Conservation (phyloP, 306 rosid genomes). For the Canavalia gladiata region DNA sequence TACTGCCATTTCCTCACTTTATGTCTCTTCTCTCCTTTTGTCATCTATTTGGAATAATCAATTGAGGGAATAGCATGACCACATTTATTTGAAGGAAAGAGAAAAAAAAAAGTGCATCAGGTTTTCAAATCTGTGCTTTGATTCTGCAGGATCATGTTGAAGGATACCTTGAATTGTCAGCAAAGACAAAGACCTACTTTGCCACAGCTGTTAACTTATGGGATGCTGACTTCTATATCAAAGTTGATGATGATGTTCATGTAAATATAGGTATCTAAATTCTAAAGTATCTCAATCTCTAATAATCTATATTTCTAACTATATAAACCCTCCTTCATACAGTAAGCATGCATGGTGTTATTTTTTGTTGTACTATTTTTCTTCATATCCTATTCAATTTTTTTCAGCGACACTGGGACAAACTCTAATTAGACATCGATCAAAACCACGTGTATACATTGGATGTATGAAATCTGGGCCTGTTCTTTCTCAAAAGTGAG, state of each 20-base stretch:
- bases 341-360: not conserved
- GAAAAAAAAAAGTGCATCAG: not conserved
- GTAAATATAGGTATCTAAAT: slow-evolving; percentile 86
- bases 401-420: slow-evolving; percentile 90
- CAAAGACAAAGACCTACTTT: slow-evolving; percentile 91
- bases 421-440: slow-evolving; percentile 86
- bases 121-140: slow-evolving; percentile 33
- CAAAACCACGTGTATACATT: slow-evolving; percentile 78
- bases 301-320: not conserved
- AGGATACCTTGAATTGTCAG: slow-evolving; percentile 97
- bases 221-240: slow-evolving; percentile 99
- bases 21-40: not conserved
- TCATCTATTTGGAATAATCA: slow-evolving; percentile 24
- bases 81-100: not conserved
- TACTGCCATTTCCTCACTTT: not conserved
- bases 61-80: slow-evolving; percentile 22
- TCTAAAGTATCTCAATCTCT: not conserved
- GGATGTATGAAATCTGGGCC: slow-evolving; percentile 99
- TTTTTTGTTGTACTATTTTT: not conserved
- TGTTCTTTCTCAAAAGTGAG: slow-evolving; percentile 90
- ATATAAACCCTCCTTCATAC: not conserved
- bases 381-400: slow-evolving; percentile 37
- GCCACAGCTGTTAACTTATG: slow-evolving; percentile 85
- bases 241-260: slow-evolving; percentile 98
- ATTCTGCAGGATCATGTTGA: slow-evolving; percentile 89